Conservation (phyloP, 345 rosid genomes). For the rapeseed (Brassica napus) region DNA sequence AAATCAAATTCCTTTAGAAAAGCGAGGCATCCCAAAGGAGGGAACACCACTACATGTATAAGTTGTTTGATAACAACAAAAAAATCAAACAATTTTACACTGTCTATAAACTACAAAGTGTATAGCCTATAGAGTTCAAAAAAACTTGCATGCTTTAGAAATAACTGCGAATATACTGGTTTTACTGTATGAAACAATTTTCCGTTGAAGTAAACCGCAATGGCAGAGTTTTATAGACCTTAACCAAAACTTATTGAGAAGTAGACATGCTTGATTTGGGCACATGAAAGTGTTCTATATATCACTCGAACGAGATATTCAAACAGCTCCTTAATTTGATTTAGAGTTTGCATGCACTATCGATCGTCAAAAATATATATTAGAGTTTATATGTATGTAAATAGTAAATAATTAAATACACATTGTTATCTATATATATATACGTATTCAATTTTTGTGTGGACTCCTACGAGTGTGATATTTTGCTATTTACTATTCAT, state of each 20-base stretch:
- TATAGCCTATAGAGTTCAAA: neutral
- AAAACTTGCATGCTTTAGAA: neutral
- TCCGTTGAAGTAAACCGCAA: neutral
- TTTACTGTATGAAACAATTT: neutral
- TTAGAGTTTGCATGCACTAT: neutral
- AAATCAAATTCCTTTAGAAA: neutral
- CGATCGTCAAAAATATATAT: neutral
- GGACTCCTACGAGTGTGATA: slow-evolving; percentile 9
- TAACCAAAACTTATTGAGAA: neutral
- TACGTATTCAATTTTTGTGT: neutral
- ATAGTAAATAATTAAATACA: neutral
- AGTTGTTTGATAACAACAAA: neutral
- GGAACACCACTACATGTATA: neutral
- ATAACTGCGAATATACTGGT: neutral
- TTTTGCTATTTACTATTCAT: slow-evolving; percentile 17
- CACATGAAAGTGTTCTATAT: neutral
- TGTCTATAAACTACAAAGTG: neutral
- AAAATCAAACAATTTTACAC: neutral
- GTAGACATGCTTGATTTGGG: neutral
- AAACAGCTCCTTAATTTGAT: neutral
- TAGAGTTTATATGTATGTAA: neutral
- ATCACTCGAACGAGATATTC: neutral
- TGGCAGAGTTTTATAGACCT: neutral
- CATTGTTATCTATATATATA: neutral
- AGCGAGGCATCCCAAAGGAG: neutral